Conservation (phyloP, 2,329 filamentous ascomycete genomes). For the Geosmithia putterillii region DNA sequence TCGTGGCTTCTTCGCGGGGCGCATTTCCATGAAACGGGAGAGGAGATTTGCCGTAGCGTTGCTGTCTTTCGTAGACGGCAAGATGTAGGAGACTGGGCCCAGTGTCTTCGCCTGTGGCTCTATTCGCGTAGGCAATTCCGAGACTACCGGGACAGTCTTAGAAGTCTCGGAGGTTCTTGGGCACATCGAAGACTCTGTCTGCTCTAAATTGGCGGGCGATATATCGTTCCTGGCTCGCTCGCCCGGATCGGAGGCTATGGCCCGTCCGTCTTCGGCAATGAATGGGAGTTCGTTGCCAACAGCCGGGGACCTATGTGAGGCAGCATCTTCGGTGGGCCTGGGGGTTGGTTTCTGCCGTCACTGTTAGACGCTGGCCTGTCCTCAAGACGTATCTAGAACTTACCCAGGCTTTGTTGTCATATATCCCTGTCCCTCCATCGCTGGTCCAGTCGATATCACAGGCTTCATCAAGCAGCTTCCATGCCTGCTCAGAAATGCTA, state of each 20-base stretch:
- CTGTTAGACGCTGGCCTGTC: background rate
- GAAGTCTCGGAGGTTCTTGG: background rate
- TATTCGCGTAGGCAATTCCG: background rate
- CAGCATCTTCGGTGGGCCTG: background rate
- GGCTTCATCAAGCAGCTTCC: background rate
- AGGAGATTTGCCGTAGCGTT: constrained; percentile 1
- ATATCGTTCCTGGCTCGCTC: background rate
- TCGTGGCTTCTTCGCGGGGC: background rate
- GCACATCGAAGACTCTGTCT: background rate
- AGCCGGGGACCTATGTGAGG: background rate
- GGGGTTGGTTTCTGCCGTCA: background rate
- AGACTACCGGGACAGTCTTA: background rate
- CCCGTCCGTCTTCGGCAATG: background rate
- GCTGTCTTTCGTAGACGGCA: background rate
- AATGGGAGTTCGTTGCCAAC: background rate
- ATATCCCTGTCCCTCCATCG: background rate
- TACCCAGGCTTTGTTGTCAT: background rate
- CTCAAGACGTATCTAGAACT: background rate
- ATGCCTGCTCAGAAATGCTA: background rate
- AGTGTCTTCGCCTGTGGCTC: background rate
- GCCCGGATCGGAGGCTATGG: background rate
- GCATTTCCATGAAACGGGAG: constrained; percentile 2
- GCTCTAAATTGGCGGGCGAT: background rate
- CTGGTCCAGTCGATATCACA: background rate
- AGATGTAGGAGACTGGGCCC: background rate